A percentile compares a stretch with the other conserved stretches of the same genome.
Evolutionary conservation across 345 rosid species (phyloP).

Genomic region (Eucalyptus fibrosa): DNA sequence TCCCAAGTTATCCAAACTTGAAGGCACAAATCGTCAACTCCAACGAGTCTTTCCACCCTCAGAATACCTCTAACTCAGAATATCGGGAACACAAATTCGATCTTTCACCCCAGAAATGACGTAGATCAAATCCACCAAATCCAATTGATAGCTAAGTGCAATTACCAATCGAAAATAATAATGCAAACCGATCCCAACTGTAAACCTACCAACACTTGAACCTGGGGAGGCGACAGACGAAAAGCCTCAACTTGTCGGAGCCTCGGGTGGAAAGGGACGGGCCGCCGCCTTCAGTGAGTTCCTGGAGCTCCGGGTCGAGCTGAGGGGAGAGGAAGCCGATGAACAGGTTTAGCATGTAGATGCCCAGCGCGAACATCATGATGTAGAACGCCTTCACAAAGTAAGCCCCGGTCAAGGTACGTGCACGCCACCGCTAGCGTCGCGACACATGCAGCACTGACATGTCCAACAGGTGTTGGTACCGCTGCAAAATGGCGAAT

Average conservation of each 20-base stretch:
- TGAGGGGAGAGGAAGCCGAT: slow-evolving; percentile 83
- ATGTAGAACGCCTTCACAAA: slow-evolving; percentile 1
- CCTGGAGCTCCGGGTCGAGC: slow-evolving; percentile 47
- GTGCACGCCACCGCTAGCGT: slow-evolving; percentile 27
- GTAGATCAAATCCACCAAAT: neutral
- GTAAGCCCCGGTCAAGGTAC: slow-evolving; percentile 52
- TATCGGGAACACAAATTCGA: neutral
- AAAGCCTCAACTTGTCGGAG: slow-evolving; percentile 86
- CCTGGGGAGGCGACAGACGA: slow-evolving; percentile 68
- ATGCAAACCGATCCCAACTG: neutral
- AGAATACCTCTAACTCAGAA: neutral
- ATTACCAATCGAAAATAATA: neutral
- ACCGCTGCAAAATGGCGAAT: slow-evolving; percentile 24
- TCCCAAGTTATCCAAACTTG: neutral
- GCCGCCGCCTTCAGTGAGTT: slow-evolving; percentile 1
- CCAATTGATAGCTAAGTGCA: neutral
- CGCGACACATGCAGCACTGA: slow-evolving; percentile 45
- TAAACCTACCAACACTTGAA: slow-evolving; percentile 61
- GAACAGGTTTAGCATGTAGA: slow-evolving; percentile 72
- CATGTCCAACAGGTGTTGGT: slow-evolving; percentile 61
- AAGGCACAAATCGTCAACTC: neutral
- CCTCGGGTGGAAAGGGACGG: slow-evolving; percentile 45
- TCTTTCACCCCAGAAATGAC: neutral
- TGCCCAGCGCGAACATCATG: slow-evolving; percentile 3
- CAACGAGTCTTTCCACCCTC: neutral